Percentiles rank a stretch among this genome's conserved stretches.
Evolutionary conservation across 164 flowering plant genomes (phyloP).

Genomic region (Chimonanthus praecox): DNA sequence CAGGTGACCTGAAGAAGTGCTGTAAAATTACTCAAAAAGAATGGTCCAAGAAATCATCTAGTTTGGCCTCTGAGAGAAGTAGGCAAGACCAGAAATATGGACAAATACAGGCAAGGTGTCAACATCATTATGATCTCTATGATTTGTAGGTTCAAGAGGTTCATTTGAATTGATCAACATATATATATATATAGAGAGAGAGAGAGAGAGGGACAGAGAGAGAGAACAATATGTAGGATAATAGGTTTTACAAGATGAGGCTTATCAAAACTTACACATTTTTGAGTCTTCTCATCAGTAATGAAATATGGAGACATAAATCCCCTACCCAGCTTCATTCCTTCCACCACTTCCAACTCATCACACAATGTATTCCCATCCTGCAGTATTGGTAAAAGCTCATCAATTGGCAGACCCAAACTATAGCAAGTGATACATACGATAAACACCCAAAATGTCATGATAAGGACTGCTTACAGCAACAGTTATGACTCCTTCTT

Average conservation of each 20-base stretch:
- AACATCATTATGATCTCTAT: too few species aligned
- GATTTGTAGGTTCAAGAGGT: too few species aligned
- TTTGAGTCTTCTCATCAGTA: constrained; percentile 65
- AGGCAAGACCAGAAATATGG: too few species aligned
- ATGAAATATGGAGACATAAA: constrained; percentile 82
- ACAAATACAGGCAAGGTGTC: too few species aligned
- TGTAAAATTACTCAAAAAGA: background rate
- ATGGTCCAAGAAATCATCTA: background rate
- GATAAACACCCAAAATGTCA: background rate
- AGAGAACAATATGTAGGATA: background rate
- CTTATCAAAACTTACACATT: constrained; percentile 60
- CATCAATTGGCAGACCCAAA: constrained; percentile 2
- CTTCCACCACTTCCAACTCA: constrained; percentile 86
- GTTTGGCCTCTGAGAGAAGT: too few species aligned
- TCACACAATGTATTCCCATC: constrained; percentile 73
- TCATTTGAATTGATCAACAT: too few species aligned
- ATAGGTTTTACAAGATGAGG: background rate
- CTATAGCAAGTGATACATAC: background rate
- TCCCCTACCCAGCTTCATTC: constrained; percentile 90
- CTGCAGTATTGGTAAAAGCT: constrained; percentile 29
- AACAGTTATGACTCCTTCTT: constrained; percentile 86
- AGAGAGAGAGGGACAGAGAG: too few species aligned
- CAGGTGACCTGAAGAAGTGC: background rate
- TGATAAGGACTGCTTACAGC: constrained; percentile 39
- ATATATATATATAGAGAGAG: too few species aligned